Conservation (phyloP, 768 basidiomycete genomes). For the Rhizopogon vesiculosus region DNA sequence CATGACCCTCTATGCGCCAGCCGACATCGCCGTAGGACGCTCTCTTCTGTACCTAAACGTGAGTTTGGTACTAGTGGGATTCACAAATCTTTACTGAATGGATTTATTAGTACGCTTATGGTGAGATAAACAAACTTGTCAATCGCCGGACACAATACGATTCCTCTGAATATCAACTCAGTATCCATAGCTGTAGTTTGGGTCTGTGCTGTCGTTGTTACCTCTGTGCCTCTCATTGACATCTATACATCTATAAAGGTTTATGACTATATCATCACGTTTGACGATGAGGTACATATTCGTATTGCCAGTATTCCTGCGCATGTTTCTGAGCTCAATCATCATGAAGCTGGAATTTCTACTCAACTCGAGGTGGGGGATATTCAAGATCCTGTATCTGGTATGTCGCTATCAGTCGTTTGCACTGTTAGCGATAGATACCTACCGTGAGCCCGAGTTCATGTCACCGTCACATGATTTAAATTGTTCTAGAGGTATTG, state of each 20-base stretch:
- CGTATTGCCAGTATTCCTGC: background rate
- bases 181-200: background rate
- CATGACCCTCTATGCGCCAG: background rate
- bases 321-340: background rate
- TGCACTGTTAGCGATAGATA: background rate
- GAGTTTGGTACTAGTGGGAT: background rate
- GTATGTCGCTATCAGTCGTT: background rate
- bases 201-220: background rate
- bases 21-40: background rate
- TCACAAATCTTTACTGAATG: background rate
- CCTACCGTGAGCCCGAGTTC: background rate
- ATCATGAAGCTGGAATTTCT: background rate
- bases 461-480: background rate
- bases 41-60: background rate
- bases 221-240: background rate
- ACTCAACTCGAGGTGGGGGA: background rate
- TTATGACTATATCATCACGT: background rate
- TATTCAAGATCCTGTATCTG: background rate
- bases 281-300: background rate
- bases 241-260: background rate
- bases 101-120: background rate
- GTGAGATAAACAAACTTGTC: background rate
- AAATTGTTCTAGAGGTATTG: background rate
- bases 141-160: background rate
- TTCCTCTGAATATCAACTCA: background rate